These are phyloP conservation scores for Phoma sp. DNA, from an alignment of 2,329 filamentous ascomycete species.

Conservation along the genomic window DNA sequence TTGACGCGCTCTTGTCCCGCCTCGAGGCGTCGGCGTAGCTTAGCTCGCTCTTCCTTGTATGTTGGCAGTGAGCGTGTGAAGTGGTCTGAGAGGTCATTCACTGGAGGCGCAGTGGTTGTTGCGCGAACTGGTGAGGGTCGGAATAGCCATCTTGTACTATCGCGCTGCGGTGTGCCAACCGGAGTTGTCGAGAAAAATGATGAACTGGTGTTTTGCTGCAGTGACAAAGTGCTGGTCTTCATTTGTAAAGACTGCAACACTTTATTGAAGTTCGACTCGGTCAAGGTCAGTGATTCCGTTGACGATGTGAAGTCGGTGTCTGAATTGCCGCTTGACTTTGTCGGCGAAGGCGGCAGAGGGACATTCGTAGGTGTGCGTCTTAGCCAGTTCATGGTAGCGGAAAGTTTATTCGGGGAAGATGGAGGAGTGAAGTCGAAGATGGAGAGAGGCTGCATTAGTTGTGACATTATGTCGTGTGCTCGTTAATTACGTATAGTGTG, in stretches of 20 bases:
- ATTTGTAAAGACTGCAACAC: background rate
- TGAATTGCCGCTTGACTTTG: background rate
- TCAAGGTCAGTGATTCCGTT: background rate
- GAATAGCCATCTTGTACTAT: background rate
- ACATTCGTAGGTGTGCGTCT: constrained; percentile 1
- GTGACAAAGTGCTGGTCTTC: background rate
- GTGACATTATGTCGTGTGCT: background rate
- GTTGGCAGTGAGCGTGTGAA: background rate
- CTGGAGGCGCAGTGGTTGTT: background rate
- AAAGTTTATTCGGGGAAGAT: background rate
- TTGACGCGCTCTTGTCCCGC: background rate
- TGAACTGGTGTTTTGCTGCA: background rate
- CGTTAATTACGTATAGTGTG: background rate
- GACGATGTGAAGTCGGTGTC: background rate
- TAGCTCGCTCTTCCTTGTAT: background rate
- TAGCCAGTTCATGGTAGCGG: background rate
- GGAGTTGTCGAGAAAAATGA: background rate
- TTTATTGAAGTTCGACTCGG: background rate
- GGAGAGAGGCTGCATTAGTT: background rate
- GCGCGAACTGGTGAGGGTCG: background rate
- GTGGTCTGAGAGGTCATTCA: background rate
- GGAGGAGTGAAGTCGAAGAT: background rate
- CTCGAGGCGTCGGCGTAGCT: background rate
- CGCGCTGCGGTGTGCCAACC: background rate
- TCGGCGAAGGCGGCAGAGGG: constrained; percentile 4